These are phyloP conservation scores for Suillus paluster DNA, from an alignment of 768 basidiomycete species.

Conservation along the genomic window DNA sequence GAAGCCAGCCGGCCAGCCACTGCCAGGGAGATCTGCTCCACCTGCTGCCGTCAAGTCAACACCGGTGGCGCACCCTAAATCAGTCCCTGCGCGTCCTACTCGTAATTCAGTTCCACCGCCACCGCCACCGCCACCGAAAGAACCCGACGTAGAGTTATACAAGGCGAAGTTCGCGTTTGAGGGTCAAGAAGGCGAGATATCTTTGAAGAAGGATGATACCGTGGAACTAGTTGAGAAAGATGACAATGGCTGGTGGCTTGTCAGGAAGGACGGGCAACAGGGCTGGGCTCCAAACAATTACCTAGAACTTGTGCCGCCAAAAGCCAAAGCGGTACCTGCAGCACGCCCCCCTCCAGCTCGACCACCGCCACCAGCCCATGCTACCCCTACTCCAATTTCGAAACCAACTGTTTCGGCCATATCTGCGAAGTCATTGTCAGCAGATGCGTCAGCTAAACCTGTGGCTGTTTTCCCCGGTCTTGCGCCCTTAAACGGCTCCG, in stretches of 20 bases:
- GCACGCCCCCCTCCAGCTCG: conserved; percentile 49
- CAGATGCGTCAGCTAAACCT: conserved; percentile 73
- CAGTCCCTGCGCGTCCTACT: conserved; percentile 46
- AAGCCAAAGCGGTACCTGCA: conserved; percentile 68
- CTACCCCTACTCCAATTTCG: conserved; percentile 37
- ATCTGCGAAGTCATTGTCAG: conserved; percentile 48
- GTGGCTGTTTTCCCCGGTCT: conserved; percentile 84
- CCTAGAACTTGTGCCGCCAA: conserved; percentile 77
- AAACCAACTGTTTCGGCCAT: conserved; percentile 39
- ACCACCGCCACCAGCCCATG: conserved; percentile 40
- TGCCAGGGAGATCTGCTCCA: conserved; percentile 60
- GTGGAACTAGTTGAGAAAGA: conserved; percentile 93
- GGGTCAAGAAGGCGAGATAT: conserved; percentile 92
- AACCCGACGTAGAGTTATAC: conserved; percentile 76
- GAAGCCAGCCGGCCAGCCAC: conserved; percentile 52
- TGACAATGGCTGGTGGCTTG: conserved; percentile 98
- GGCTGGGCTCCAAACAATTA: conserved; percentile 98
- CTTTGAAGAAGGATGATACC: conserved; percentile 85
- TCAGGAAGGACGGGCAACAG: conserved; percentile 79
- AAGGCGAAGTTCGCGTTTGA: conserved; percentile 91
- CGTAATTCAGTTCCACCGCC: conserved; percentile 54
- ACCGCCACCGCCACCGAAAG: conserved; percentile 53
- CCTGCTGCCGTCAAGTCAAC: conserved; percentile 39
- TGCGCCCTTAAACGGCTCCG: conserved; percentile 66
- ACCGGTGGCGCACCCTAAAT: conserved; percentile 33